Evolutionary conservation across 2,329 filamentous ascomycete genomes (phyloP), one percentile per base, ranked within the genome.

Genomic region (Phoma herbarum): DNA sequence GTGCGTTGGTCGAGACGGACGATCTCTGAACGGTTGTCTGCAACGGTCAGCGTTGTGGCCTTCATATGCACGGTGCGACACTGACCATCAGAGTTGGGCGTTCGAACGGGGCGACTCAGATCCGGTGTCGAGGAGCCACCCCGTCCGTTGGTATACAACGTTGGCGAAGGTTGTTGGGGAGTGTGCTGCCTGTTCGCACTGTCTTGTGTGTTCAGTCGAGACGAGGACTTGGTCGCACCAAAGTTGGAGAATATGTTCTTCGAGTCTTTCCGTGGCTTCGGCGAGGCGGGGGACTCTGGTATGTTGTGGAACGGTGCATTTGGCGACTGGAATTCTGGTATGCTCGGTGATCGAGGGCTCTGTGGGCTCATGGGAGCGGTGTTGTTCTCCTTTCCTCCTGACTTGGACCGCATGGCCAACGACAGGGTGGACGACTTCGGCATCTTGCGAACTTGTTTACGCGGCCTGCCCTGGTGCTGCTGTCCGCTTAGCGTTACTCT

Each of bases 51-150:
- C 50, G 37, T 31, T 28, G 8, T 10, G 20, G 2, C 6, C 8
- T 23, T 7, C 2, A 6, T n/a, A 3, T 10, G 28, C 5, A 20
- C 10, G 31, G 23, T 28, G 26, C 16, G 4, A 29, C 39, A 23
- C 68, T 59, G 70, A 75, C 74, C 74, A 51, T 76, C 74, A 51
- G 72, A 75, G 47, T 73, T 76, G 16, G 74, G 69, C n/a, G 73
- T 75, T 46, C 73, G 73, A 42, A 77, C 66, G 16, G 75, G 70
- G 29, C 72, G 71, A 61, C 74, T 79, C 52, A 83, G 66, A 55
- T 83, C 80, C 43, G 81, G 80, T 47, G 81, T 82, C 35, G 81
- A 83, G 28, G 79, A 80, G n/a, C 78, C 75, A 52, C 73, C 74
- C 54, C 77, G 78, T 50, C 78, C 74, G 56, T 82, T 71, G 67